Conservation (phyloP, 306 rosid genomes). For the Mimosa bimucronata region DNA sequence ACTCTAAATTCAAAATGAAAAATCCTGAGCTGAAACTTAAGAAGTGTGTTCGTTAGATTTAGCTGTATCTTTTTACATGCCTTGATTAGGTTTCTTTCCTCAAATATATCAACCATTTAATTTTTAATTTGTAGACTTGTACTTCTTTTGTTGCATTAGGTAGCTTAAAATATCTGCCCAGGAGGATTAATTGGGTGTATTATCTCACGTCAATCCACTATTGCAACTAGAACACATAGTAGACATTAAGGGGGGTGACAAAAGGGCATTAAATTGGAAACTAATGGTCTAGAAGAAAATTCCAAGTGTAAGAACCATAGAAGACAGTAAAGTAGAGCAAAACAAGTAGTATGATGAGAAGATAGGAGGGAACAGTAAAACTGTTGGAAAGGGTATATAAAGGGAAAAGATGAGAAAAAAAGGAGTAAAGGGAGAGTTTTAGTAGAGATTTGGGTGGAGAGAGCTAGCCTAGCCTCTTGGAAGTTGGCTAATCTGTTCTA, state of each 20-base stretch:
- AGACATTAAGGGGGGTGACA: not conserved
- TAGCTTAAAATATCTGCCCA: not conserved
- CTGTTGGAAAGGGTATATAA: too few relatives aligned
- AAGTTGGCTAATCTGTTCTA: too few relatives aligned
- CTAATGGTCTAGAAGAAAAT: not conserved
- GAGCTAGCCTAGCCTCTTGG: not conserved
- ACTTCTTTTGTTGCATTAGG: not conserved
- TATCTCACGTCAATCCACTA: not conserved
- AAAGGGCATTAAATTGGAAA: not conserved
- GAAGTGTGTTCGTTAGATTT: not conserved
- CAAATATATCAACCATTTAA: not conserved
- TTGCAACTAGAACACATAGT: not conserved
- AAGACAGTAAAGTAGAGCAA: too few relatives aligned
- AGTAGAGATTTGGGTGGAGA: not conserved
- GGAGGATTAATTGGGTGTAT: not conserved
- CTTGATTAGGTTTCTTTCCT: not conserved
- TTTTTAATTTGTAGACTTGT: not conserved
- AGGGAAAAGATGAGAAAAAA: too few relatives aligned
- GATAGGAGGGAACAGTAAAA: too few relatives aligned
- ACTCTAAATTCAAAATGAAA: not conserved
- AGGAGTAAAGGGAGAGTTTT: too few relatives aligned
- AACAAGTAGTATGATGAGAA: too few relatives aligned
- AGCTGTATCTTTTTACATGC: not conserved
- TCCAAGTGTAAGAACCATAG: too few relatives aligned
- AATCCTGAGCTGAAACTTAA: conserved; percentile 12